Evolutionary conservation across 805 yeast genomes (phyloP), one percentile per base, ranked within the genome.

Genomic region (Monosporozyma solicola): DNA sequence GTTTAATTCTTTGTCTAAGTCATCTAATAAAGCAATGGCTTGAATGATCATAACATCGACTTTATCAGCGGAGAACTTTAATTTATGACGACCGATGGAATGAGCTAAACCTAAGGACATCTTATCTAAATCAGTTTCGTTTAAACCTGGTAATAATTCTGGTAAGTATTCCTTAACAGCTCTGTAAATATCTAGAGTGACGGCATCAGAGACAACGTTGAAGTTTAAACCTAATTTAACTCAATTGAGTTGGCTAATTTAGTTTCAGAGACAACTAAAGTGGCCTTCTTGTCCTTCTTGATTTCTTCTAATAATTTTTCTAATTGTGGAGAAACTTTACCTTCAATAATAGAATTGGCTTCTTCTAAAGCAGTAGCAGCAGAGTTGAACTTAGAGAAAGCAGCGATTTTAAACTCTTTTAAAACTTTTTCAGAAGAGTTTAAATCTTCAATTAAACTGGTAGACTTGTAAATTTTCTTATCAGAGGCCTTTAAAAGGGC

Each of bases 1-100:
- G 77, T 94, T 94, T 65, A 94, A 80, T 73, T 94, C 99, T 76
- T 94, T 94, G 77, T 94, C 99, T 65, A 94, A 80, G 68, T 94
- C 97, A 66, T 94, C 99, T 67, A 94, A 80, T 61, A 94, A 78
- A 22, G 98, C 97, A 74, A 94, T 94, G 54, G 99, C 99, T 77
- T 94, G 99, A 59, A 94, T 95, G 70, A 94, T 92, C 99, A 94
- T 94, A 59, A 95, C 92, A 74, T 94, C 99, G 54, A 94, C 99
- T 75, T 94, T 94, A 72, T 94, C 99, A 57, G 98, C 96, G 52
- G 95, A 85, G 71, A 94, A 94, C 75, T 94, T 94, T 71, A 94
- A 83, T 77, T 94, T 94, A 74, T 92, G 96, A 76, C 99, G 92
- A 67, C 98, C 99, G 64, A 94, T 85, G 49, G 98, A 92, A 74